Evolutionary conservation across 2,329 filamentous ascomycete genomes (phyloP), one percentile per base, ranked within the genome.

Genomic region (Fusarium cyanostomum): DNA sequence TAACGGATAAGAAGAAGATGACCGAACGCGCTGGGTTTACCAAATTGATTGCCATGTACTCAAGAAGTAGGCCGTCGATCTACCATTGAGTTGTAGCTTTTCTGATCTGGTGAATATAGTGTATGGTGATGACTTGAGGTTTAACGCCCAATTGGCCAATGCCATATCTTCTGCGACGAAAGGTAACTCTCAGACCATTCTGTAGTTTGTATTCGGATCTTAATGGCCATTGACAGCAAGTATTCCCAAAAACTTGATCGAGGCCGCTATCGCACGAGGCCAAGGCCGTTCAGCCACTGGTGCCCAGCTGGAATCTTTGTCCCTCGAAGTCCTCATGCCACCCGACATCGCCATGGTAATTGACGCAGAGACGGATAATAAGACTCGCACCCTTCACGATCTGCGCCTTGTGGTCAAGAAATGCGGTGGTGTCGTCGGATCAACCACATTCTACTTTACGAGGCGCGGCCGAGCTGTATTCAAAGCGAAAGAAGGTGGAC

Each of bases 361-460:
- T 72, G 93, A 97, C 69, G 88, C 90, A 69, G 90, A 95, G 75
- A 94, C 92, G 5, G 94, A 97, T 70, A 92, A 87, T 75, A 93
- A 91, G 75, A 82, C 83, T 35, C 87, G 92, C 28, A 86, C 89
- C 8, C 75, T 96, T 42, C 86, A 90, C 70, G 91, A 96, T 51
- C 76, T 98, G 46, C 86, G 91, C 51, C 71, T 82, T 45, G 78
- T 90, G 3, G 82, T 96, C 52, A 96, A 93, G 74, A 86, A 88
- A 57, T 79, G 83, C 46, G 89, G 89, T 15, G 95, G 90, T 6
- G 86, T 82, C 3, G 79, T 87, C 3, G 90, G 91, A 7, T 87
- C 93, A 1, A 92, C 92, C 11, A 87, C 86, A 8, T 98, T 94
- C 77, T 84, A 96, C 70, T 99, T 99, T 74, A 85, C 91, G 53